These are phyloP conservation scores for Trichoderma gracile DNA, from an alignment of 2,329 filamentous ascomycete genomes.

Conservation along the genomic window DNA sequence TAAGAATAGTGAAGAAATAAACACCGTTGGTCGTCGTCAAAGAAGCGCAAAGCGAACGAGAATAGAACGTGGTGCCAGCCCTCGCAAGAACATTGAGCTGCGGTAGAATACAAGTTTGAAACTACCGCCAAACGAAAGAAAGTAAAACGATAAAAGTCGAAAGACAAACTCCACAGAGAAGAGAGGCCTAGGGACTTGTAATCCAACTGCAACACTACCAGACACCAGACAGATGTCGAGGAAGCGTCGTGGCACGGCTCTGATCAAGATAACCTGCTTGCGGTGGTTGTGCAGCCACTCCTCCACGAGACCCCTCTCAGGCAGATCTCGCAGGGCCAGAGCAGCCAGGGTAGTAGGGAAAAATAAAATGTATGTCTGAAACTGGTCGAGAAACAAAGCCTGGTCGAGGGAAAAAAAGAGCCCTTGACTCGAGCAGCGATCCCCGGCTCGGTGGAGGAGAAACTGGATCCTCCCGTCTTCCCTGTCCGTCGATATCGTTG, in stretches of 20 bases:
- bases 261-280: slow-evolving; percentile 20
- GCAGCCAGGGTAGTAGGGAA: too few species aligned
- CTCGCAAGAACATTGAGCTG: slow-evolving; percentile 21
- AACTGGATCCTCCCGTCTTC: slow-evolving; percentile 6
- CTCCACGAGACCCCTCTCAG: slow-evolving; percentile 17
- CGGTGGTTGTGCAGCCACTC: slow-evolving; percentile 22
- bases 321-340: slow-evolving; percentile 19
- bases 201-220: neutral
- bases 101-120: neutral
- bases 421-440: slow-evolving; percentile 9
- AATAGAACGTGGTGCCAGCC: slow-evolving; percentile 9
- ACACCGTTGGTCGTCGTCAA: neutral
- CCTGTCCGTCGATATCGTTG: slow-evolving; percentile 8
- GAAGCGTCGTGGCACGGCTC: slow-evolving; percentile 11
- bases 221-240: slow-evolving; percentile 2
- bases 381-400: slow-evolving; percentile 13
- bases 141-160: neutral
- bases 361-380: slow-evolving; percentile 10
- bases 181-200: neutral
- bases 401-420: neutral
- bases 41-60: slow-evolving; percentile 10
- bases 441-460: slow-evolving; percentile 18
- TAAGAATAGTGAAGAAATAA: neutral
- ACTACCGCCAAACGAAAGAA: neutral
- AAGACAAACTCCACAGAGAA: neutral